Evolutionary conservation across 1,284 basidiomycete species (phyloP), one percentile per base, ranked within the genome.

Genomic region (Singerocomus rubriflavus): DNA sequence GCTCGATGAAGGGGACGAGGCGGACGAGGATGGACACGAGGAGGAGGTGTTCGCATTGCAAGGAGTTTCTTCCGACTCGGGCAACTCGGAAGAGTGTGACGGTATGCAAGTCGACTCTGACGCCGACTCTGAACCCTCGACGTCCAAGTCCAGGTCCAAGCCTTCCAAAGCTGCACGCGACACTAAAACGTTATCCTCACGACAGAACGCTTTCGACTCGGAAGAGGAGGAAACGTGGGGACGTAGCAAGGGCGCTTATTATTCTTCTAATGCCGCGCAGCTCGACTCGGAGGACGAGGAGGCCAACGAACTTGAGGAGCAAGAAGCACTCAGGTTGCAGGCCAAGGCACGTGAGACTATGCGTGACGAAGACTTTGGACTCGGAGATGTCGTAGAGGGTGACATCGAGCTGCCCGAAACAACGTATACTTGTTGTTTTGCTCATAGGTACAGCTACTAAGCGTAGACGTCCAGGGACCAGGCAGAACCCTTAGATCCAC

Each of bases 261-360:
- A 95, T 68, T 81, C 91, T 3, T 90, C 88, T 26, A 92, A 93
- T 65, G 90, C 88, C 32, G 82, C 79, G 17, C 75, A 88, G 48
- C 70, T 90, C 31, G 89, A 91, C 44, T 89, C 89, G 36, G 90
- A 91, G 58, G 88, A 91, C 54, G 91, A 93, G 56, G 90, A 93
- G 66, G 89, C 84, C 34, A 80, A 87, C 62, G 88, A 91, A 61
- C 73, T 96, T 52, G 93, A 97, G 64, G 88, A 93, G 66, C 84
- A 88, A 63, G 94, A 98, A 70, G 91, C 90, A 7, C 84, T 74
- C 60, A 76, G 91, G 44, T 69, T 98, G 46, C 95, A 97, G 68
- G 71, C 74, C 26, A 91, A 89, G 69, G 75, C 81, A 34, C 76
- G 89, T 17, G 86, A 91, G 57, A 77, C 71, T 6, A 78, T 97